A percentile compares a stretch with the other conserved stretches of the same genome.
phyloP scores from a whole-genome alignment of 108 stramenopile genomes.

The Cyclotella atomus region DNA sequence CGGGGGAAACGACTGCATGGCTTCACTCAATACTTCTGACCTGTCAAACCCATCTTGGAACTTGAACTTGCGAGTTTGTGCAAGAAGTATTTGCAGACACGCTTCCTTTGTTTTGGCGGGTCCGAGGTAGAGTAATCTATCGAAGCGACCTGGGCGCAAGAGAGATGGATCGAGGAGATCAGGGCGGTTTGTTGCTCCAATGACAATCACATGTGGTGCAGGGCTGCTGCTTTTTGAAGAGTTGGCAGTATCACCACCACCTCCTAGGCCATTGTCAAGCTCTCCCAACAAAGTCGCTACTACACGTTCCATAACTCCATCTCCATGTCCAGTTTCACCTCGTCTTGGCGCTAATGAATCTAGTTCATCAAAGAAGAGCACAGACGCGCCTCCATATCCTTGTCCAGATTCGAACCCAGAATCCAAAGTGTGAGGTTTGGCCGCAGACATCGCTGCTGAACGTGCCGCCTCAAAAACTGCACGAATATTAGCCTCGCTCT shows the following conservation, averaged over 20 bases:
- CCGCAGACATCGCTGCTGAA: constrained; percentile 51
- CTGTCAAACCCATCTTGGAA: constrained; percentile 72
- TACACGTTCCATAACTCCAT: constrained; percentile 97
- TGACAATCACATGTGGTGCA: constrained; percentile 84
- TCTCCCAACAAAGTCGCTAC: constrained; percentile 91
- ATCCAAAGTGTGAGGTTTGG: constrained; percentile 28
- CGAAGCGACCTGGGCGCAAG: constrained; percentile 96
- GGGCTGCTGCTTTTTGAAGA: background rate
- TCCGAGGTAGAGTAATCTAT: constrained; percentile 94
- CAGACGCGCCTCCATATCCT: constrained; percentile 54
- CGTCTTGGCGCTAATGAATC: constrained; percentile 96
- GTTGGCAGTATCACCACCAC: constrained; percentile 3
- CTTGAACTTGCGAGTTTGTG: constrained; percentile 87
- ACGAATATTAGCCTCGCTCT: constrained; percentile 96
- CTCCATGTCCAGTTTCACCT: constrained; percentile 78
- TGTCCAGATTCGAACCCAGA: constrained; percentile 13
- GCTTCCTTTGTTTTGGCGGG: constrained; percentile 73
- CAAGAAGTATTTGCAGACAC: constrained; percentile 73
- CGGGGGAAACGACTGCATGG: constrained; percentile 75
- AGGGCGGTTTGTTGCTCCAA: constrained; percentile 99
- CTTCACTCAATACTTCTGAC: constrained; percentile 47
- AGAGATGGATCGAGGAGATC: constrained; percentile 96
- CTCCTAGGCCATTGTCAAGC: constrained; percentile 65
- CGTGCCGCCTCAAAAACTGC: constrained; percentile 82
- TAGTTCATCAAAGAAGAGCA: constrained; percentile 97